Percentiles rank a stretch among this genome's conserved stretches.
These are phyloP conservation scores for Mycena haematopus DNA, from an alignment of 768 basidiomycete genomes.

Conservation along the genomic window DNA sequence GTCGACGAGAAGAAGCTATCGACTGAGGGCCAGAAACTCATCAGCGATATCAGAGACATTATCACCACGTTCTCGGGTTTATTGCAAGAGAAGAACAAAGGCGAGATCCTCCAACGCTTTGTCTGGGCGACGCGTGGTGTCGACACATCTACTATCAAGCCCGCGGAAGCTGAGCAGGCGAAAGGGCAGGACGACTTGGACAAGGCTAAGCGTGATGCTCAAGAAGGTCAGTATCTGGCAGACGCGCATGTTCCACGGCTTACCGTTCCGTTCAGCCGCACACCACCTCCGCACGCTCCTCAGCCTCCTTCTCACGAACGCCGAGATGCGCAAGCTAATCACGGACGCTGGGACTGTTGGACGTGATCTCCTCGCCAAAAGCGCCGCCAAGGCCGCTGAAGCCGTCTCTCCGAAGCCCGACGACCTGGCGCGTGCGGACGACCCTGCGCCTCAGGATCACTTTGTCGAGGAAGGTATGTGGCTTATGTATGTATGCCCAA, in stretches of 20 bases:
- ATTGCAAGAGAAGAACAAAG: slow-evolving; percentile 82
- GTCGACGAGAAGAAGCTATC: slow-evolving; percentile 73
- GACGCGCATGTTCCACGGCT: slow-evolving; percentile 8
- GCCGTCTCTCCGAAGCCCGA: slow-evolving; percentile 71
- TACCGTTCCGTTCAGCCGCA: slow-evolving; percentile 57
- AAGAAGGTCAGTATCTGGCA: slow-evolving; percentile 54
- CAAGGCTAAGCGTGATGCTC: slow-evolving; percentile 56
- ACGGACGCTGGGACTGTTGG: slow-evolving; percentile 80
- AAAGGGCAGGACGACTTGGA: slow-evolving; percentile 24
- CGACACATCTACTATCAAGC: slow-evolving; percentile 35
- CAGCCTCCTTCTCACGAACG: slow-evolving; percentile 89
- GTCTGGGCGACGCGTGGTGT: slow-evolving; percentile 78
- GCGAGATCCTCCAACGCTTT: slow-evolving; percentile 93
- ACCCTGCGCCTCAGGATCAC: slow-evolving; percentile 70
- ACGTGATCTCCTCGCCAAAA: slow-evolving; percentile 82
- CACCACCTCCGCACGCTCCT: slow-evolving; percentile 88
- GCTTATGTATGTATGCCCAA: neutral
- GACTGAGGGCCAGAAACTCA: slow-evolving; percentile 74
- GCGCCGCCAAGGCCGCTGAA: slow-evolving; percentile 73
- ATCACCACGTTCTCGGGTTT: slow-evolving; percentile 68
- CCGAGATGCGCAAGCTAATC: slow-evolving; percentile 89
- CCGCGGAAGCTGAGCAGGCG: slow-evolving; percentile 38
- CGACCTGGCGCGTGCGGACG: slow-evolving; percentile 66
- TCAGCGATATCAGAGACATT: slow-evolving; percentile 81
- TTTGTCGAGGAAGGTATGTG: slow-evolving; percentile 59